Evolutionary conservation across 306 rosid species (phyloP).

Genomic region (Adenanthera pavonina): DNA sequence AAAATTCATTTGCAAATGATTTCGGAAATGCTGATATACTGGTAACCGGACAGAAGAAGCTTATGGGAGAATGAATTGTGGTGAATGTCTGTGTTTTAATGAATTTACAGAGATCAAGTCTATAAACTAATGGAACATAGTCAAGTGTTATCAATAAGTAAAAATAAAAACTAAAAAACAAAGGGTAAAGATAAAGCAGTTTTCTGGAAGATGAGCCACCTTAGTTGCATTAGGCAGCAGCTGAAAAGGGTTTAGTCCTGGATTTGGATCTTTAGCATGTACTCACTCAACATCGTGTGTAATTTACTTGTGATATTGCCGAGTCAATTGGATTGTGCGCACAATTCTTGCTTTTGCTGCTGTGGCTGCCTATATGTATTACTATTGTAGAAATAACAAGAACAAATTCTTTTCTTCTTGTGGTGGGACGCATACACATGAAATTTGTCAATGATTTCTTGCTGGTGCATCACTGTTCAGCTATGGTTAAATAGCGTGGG

Average conservation of each 20-base stretch:
- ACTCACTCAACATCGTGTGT: not conserved
- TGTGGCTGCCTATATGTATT: conserved; percentile 29
- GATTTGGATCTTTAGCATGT: conserved; percentile 15
- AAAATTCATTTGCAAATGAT: conserved; percentile 5
- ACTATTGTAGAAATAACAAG: conserved; percentile 32
- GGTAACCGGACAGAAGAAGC: conserved; percentile 26
- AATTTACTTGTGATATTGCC: not conserved
- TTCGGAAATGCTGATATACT: conserved; percentile 23
- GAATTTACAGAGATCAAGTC: conserved; percentile 1
- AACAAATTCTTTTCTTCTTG: conserved; percentile 22
- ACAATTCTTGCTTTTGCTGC: conserved; percentile 32
- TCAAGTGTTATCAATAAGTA: conserved; percentile 8
- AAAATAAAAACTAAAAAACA: too few species aligned
- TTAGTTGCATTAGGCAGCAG: not conserved
- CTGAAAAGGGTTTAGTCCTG: conserved; percentile 27
- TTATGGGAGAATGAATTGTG: conserved; percentile 1
- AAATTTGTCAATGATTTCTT: conserved; percentile 35
- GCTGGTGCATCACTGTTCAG: conserved; percentile 40
- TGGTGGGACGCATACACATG: conserved; percentile 40
- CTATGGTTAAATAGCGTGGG: conserved; percentile 43
- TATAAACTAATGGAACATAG: conserved; percentile 14
- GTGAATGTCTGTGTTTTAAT: conserved; percentile 9
- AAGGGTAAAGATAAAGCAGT: not conserved
- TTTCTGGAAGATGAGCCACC: not conserved
- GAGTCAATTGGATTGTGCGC: not conserved